Base-by-base conservation (phyloP, 352 stramenopile genomes). In the Pythium guiyangense region DNA sequence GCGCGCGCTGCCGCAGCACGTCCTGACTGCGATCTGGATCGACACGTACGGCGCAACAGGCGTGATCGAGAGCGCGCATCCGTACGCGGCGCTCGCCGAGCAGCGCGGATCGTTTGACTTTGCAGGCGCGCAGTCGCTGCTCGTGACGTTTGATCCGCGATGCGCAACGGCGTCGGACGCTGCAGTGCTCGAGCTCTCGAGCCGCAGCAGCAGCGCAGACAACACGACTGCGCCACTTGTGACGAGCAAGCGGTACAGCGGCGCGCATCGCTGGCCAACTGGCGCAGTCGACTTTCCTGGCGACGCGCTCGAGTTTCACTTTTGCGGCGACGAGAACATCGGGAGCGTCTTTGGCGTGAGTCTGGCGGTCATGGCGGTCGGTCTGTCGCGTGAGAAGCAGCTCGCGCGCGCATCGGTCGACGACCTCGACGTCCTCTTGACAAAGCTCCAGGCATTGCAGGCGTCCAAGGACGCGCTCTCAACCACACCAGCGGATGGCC, bases 1-100 rank as follows among this genome's bases (percentile, higher is more conserved):
- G 0, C 57, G 70, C 6, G 50, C 46, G 31, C 54, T 94, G 4
- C 69, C 83, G 15, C 56, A 77, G 14, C 77, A 88, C 54, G 63
- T 90, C 3, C 52, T 92, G 17, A 62, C 79, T 37, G 63, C 80
- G 15, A 83, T 92, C 34, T 94, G 84, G 84, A 56, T 94, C 3
- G 84, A 92, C 25, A 75, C 88, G n/a, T 90, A 86, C 50, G 84
- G 84, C 20, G 72, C 70, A 12, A 69, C 69, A 4, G 64, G 52
- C 10, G 72, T 89, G 15, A 71, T 94, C 15, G 80, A 94, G 50
- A 88, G 67, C 0, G 54, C 60, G 0, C 84, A 94, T 37, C 84
- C 84, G 56, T 94, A 90, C 50, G 27, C 63, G 4, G 27, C 53
- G 4, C 62, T 63, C 2, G 62, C 45, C 0, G 55, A 62, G 31